These are phyloP conservation scores for Antitrichia curtipendula DNA, from an alignment of 225 moss, liverwort and hornwort species.

Conservation along the genomic window DNA sequence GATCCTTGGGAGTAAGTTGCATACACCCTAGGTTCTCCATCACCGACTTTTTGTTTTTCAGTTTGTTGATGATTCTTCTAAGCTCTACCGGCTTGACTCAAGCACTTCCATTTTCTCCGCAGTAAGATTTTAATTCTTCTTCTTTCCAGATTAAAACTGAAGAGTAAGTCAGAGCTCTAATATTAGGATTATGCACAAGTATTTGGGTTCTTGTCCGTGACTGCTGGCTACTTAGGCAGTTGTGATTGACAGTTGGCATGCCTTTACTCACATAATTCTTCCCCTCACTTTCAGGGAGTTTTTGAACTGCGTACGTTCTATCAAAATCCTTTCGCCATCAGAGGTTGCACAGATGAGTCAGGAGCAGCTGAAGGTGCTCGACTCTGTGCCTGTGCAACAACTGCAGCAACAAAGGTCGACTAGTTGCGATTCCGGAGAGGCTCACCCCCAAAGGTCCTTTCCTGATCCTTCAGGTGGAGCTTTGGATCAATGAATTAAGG, in stretches of 20 bases:
- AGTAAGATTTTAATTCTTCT: background rate
- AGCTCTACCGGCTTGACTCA: background rate
- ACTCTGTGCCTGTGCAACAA: slow-evolving; percentile 36
- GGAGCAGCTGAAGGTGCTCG: slow-evolving; percentile 67
- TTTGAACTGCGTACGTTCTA: slow-evolving; percentile 83
- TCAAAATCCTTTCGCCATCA: slow-evolving; percentile 83
- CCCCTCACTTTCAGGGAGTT: slow-evolving; percentile 57
- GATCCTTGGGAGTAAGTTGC: slow-evolving; percentile 98
- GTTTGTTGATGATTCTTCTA: background rate
- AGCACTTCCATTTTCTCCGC: background rate
- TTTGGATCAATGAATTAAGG: slow-evolving; percentile 7
- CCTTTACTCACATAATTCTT: background rate
- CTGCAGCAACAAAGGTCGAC: slow-evolving; percentile 17
- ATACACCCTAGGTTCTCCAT: background rate
- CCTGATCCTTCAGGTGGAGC: slow-evolving; percentile 7
- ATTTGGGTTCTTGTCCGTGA: background rate
- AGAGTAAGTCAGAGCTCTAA: background rate
- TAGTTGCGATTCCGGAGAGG: slow-evolving; percentile 28
- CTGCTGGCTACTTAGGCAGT: background rate
- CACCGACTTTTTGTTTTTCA: background rate
- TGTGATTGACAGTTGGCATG: background rate
- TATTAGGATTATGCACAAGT: background rate
- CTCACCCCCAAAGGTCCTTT: slow-evolving; percentile 13
- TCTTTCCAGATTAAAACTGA: background rate
- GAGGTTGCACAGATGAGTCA: slow-evolving; percentile 81